Conservation (phyloP, 2,329 filamentous ascomycete species). For the Fusarium multiceps region DNA sequence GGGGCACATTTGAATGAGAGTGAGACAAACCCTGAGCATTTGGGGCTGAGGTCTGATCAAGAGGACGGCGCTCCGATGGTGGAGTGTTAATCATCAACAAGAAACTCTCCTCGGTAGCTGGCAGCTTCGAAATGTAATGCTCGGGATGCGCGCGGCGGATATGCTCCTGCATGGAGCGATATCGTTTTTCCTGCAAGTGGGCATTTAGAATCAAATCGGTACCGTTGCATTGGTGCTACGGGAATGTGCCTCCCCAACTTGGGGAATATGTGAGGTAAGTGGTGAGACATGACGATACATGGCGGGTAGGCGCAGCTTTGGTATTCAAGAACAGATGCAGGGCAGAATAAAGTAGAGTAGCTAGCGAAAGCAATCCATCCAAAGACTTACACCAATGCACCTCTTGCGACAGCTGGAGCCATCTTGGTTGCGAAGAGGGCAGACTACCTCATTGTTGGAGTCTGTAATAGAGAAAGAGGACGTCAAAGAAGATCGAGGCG, state of each 20-base stretch:
- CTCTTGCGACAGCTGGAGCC: conserved; percentile 96
- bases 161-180: conserved; percentile 99
- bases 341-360: conserved; percentile 14
- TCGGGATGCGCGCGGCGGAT: conserved; percentile 97
- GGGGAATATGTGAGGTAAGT: conserved; percentile 28
- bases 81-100: conserved; percentile 94
- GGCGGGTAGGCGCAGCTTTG: conserved; percentile 26
- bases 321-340: conserved; percentile 23
- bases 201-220: conserved; percentile 42
- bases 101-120: conserved; percentile 98
- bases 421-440: conserved; percentile 95
- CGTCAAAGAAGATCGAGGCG: conserved; percentile 86
- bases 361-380: conserved; percentile 14
- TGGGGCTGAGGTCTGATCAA: conserved; percentile 49
- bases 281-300: conserved; percentile 45
- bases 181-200: conserved; percentile 82
- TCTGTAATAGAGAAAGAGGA: conserved; percentile 93
- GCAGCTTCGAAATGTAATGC: conserved; percentile 97
- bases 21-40: conserved; percentile 49
- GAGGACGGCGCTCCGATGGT: conserved; percentile 75
- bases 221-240: conserved; percentile 29
- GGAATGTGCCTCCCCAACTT: conserved; percentile 24
- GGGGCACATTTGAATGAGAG: conserved; percentile 26
- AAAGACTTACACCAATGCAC: conserved; percentile 91
- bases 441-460: conserved; percentile 95